These are phyloP conservation scores for Phellopilus nigrolimitatus DNA, from an alignment of 1,284 basidiomycete genomes.

Conservation along the genomic window DNA sequence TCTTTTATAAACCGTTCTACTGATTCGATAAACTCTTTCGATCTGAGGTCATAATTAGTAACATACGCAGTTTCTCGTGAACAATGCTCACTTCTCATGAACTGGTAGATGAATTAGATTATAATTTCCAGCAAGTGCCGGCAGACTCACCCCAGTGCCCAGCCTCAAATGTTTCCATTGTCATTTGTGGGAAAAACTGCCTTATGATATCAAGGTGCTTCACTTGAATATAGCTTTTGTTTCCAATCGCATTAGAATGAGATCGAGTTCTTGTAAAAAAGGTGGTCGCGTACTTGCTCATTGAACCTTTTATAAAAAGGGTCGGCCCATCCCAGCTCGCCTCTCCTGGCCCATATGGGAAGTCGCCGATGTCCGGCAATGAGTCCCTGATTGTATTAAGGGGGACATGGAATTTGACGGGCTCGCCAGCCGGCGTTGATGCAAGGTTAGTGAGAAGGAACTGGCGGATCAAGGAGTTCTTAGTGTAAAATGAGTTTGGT, in stretches of 20 bases:
- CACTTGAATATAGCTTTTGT: slow-evolving; percentile 62
- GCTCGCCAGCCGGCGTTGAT: slow-evolving; percentile 28
- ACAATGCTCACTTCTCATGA: slow-evolving; percentile 47
- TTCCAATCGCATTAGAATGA: slow-evolving; percentile 2
- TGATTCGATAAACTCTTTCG: slow-evolving; percentile 42
- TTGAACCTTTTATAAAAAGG: slow-evolving; percentile 75
- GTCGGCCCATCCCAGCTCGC: slow-evolving; percentile 56
- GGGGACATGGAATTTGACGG: slow-evolving; percentile 68
- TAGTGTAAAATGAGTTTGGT: slow-evolving; percentile 12
- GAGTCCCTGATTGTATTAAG: slow-evolving; percentile 58
- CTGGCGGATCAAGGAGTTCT: slow-evolving; percentile 68
- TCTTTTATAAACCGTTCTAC: slow-evolving; percentile 36
- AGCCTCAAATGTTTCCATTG: slow-evolving; percentile 50
- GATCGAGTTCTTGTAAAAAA: too few relatives aligned
- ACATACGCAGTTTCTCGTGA: background rate
- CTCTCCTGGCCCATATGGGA: slow-evolving; percentile 64
- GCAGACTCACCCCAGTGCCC: slow-evolving; percentile 62
- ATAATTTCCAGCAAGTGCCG: background rate
- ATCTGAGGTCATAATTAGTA: slow-evolving; percentile 30
- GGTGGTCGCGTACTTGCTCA: slow-evolving; percentile 73
- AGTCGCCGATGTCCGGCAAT: slow-evolving; percentile 66
- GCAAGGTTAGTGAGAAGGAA: slow-evolving; percentile 83
- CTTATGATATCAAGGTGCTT: slow-evolving; percentile 54
- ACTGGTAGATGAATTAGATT: slow-evolving; percentile 34
- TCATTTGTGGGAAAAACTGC: slow-evolving; percentile 65